phyloP scores from a whole-genome alignment of 1,139 yeast genomes.

The Candida buenavistaensis region DNA sequence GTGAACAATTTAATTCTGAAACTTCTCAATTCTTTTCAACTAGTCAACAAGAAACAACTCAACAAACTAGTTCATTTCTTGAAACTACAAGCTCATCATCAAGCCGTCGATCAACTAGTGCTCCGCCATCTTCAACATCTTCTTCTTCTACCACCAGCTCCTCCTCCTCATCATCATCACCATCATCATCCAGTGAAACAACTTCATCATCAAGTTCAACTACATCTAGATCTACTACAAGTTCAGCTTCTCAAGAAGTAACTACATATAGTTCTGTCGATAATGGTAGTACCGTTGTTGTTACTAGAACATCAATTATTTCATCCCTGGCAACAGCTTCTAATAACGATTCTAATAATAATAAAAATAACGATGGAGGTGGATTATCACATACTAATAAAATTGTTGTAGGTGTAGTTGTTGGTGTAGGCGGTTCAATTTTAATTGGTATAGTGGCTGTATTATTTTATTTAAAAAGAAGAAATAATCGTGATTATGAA shows the following conservation, averaged over 20 bases:
- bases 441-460: constrained; percentile 37
- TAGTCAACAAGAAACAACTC: no score
- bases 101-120: constrained; percentile 49
- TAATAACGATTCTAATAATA: constrained; percentile 15
- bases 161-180: constrained; percentile 8
- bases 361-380: constrained; percentile 16
- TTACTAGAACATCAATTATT: constrained; percentile 38
- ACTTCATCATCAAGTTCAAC: constrained; percentile 11
- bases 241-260: constrained; percentile 15
- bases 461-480: constrained; percentile 38
- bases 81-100: no score
- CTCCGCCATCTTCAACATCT: constrained; percentile 3
- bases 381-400: constrained; percentile 47
- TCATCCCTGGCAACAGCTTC: constrained; percentile 31
- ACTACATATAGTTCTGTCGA: constrained; percentile 36
- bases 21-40: no score
- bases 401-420: constrained; percentile 52
- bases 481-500: constrained; percentile 28
- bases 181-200: constrained; percentile 7
- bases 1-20: constrained; percentile 77
- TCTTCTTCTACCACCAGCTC: not conserved
- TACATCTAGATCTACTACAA: constrained; percentile 6
- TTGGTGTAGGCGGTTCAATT: constrained; percentile 50
- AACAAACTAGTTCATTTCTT: no score
- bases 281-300: constrained; percentile 39